These are phyloP conservation scores for Thraustotheca clavata DNA, from an alignment of 352 stramenopile genomes.

Conservation along the genomic window DNA sequence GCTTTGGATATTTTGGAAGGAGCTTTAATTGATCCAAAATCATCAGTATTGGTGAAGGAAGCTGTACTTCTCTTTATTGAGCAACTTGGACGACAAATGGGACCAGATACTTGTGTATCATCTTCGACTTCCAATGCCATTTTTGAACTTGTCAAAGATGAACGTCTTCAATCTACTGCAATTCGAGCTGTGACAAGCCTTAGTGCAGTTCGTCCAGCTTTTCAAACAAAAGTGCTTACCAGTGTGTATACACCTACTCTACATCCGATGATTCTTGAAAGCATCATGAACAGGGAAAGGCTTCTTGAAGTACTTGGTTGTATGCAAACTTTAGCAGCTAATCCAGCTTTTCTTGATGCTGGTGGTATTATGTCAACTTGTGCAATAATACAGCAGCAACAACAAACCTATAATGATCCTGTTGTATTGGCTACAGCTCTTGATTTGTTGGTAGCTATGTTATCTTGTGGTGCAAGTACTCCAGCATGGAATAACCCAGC, in stretches of 20 bases:
- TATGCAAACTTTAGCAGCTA: neutral
- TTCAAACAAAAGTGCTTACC: neutral
- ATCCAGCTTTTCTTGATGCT: neutral
- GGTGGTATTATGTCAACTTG: neutral
- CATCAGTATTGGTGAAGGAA: neutral
- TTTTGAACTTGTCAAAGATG: neutral
- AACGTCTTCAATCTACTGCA: neutral
- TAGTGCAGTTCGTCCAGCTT: neutral
- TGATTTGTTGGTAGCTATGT: neutral
- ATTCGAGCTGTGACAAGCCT: neutral
- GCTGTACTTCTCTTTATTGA: conserved; percentile 1
- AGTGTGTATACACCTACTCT: neutral
- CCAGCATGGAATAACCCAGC: neutral
- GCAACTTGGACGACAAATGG: neutral
- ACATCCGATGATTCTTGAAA: conserved; percentile 2
- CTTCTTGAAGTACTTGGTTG: neutral
- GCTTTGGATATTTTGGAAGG: conserved; percentile 3
- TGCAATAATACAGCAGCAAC: neutral
- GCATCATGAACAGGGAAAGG: neutral
- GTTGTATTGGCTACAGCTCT: neutral
- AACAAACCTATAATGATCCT: neutral
- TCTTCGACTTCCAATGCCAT: neutral
- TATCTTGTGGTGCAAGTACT: neutral
- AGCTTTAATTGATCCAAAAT: neutral
- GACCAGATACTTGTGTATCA: neutral